Evolutionary conservation across 106 monocot species (phyloP), one percentile per base, ranked within the genome.

Genomic region (Hemerocallis citrina): DNA sequence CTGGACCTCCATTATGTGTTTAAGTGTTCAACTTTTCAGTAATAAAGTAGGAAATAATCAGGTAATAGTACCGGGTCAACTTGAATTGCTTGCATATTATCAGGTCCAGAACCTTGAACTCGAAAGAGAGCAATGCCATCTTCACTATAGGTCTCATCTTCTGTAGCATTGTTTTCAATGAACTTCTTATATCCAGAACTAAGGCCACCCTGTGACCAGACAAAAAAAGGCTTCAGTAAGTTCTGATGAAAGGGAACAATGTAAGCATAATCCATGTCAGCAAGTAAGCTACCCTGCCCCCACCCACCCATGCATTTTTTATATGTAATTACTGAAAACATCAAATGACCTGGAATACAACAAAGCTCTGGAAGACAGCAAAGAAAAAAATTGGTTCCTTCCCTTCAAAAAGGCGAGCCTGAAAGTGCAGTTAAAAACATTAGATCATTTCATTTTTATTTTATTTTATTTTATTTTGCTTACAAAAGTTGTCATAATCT

Each of bases 1-100:
- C 27, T 57, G 35, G 35, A 10, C n/a, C n/a, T n/a, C n/a, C n/a
- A n/a, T n/a, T 44, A 44, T n/a, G 42, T 21, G 34, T n/a, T 30
- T 44, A 29, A 38, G 34, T 7, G 17, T 48, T 32, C 35, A 37
- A 37, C 22, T 65, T 49, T 35, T 25, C 24, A 59, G 46, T 24
- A 12, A 4, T 41, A 61, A 28, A 14, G 37, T 34, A 56, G 30
- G 63, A 7, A 43, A 40, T 45, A 63, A 46, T 16, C 45, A 45
- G 11, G 36, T 23, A 35, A 55, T 4, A 75, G 11, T 95, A 95
- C 95, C 65, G 76, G 71, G 43, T 95, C 89, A 59, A 95, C 84
- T 95, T 95, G 95, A 68, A 95, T 86, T 47, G 89, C 77, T 84
- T 90, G 95, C 95, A 95, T 95, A 68, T 86, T 90, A 19, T 95